Evolutionary conservation across 1,284 basidiomycete species (phyloP).

Genomic region (Vanrija pseudolonga): DNA sequence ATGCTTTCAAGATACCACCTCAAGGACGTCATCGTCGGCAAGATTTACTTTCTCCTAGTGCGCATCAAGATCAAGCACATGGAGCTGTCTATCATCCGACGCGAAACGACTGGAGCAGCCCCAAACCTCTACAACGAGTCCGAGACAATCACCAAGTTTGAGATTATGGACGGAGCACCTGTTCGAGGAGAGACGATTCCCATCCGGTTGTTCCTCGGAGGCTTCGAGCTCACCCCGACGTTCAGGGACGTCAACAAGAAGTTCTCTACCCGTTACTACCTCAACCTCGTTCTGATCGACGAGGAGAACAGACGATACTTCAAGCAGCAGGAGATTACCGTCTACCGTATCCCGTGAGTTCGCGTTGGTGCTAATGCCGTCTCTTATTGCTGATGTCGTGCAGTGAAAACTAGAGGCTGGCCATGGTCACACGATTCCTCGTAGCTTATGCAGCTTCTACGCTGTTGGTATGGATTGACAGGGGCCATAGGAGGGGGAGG

Average conservation of each 20-base stretch:
- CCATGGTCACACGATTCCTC: too few relatives aligned
- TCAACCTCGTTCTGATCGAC: conserved; percentile 94
- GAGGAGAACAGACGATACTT: conserved; percentile 73
- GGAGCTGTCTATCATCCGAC: conserved; percentile 95
- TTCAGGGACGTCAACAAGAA: conserved; percentile 99
- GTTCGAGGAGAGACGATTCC: conserved; percentile 97
- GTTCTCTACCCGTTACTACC: conserved; percentile 93
- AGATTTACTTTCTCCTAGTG: conserved; percentile 97
- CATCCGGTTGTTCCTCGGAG: conserved; percentile 93
- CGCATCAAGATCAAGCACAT: conserved; percentile 99
- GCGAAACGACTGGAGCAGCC: conserved; percentile 91
- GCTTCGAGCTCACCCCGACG: conserved; percentile 96
- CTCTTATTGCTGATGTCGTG: too few relatives aligned
- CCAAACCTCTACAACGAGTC: conserved; percentile 99
- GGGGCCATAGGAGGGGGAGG: too few relatives aligned
- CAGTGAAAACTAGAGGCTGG: too few relatives aligned
- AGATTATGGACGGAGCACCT: conserved; percentile 97
- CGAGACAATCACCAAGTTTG: conserved; percentile 98
- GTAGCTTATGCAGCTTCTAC: too few relatives aligned
- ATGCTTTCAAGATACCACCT: conserved; percentile 73
- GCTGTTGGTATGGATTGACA: too few relatives aligned
- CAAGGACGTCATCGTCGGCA: conserved; percentile 98
- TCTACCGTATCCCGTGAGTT: conserved; percentile 33
- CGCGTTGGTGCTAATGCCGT: too few relatives aligned
- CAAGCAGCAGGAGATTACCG: conserved; percentile 49